Evolutionary conservation across 1,139 yeast genomes (phyloP).

Genomic region (Cylindricascospora bacillispora): DNA sequence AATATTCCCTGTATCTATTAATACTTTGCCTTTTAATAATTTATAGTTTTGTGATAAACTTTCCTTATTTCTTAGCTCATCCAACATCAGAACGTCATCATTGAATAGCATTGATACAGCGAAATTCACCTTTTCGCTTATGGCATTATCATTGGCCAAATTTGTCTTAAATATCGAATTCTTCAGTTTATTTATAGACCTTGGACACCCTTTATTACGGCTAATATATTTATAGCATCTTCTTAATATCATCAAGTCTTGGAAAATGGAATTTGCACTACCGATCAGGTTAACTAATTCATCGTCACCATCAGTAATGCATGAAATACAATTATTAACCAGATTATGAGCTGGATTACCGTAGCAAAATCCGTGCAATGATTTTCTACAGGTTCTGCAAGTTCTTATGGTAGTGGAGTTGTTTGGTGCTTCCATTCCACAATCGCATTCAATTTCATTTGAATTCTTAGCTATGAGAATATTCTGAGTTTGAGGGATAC

Average conservation of each 20-base stretch:
- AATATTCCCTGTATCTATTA: conserved; percentile 13
- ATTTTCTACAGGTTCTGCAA: conserved; percentile 21
- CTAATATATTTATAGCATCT: conserved; percentile 18
- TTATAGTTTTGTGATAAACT: no score
- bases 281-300: conserved; percentile 15
- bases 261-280: conserved; percentile 10
- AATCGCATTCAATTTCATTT: conserved; percentile 19
- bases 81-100: conserved; percentile 12
- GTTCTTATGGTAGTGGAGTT: conserved; percentile 6
- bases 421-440: conserved; percentile 15
- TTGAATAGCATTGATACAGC: conserved; percentile 16
- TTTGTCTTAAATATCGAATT: conserved; percentile 8
- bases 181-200: conserved; percentile 8
- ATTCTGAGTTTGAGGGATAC: no score
- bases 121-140: conserved; percentile 9
- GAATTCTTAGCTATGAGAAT: no score
- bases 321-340: conserved; percentile 18
- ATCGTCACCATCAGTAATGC: conserved; percentile 11
- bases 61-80: neutral
- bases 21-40: no score
- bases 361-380: conserved; percentile 25
- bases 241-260: conserved; percentile 21
- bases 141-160: conserved; percentile 6
- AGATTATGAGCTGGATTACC: conserved; percentile 11
- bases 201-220: conserved; percentile 11